These are phyloP conservation scores for Favolaschia claudopus DNA, from an alignment of 768 basidiomycete species.

Conservation along the genomic window DNA sequence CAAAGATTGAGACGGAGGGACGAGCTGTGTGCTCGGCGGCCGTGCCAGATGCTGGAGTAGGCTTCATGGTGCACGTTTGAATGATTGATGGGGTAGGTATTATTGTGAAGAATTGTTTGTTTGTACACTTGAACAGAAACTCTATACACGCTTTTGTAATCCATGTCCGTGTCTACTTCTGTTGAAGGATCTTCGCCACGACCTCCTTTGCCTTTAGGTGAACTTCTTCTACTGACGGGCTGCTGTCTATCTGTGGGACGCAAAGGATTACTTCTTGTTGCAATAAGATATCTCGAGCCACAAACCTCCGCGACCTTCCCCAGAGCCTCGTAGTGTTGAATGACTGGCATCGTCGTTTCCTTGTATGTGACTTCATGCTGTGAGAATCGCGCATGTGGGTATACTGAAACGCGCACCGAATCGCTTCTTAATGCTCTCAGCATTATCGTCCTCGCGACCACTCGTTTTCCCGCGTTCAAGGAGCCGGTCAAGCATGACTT, in stretches of 20 bases:
- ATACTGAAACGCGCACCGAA: slow-evolving; percentile 66
- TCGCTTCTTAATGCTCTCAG: slow-evolving; percentile 94
- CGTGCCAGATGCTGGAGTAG: slow-evolving; percentile 40
- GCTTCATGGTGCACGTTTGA: slow-evolving; percentile 59
- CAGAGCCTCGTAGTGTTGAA: slow-evolving; percentile 74
- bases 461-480: slow-evolving; percentile 92
- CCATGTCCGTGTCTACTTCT: slow-evolving; percentile 1
- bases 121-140: slow-evolving; percentile 6
- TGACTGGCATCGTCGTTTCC: slow-evolving; percentile 91
- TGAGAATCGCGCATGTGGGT: not conserved
- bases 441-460: slow-evolving; percentile 95
- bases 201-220: slow-evolving; percentile 56
- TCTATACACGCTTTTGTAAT: not conserved
- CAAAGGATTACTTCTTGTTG: slow-evolving; percentile 3
- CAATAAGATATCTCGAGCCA: slow-evolving; percentile 1
- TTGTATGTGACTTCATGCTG: slow-evolving; percentile 74
- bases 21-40: slow-evolving; percentile 58
- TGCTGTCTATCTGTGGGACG: slow-evolving; percentile 65
- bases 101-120: too few species aligned
- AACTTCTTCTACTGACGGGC: slow-evolving; percentile 49
- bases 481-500: slow-evolving; percentile 86
- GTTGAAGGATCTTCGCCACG: slow-evolving; percentile 56
- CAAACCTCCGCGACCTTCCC: slow-evolving; percentile 84
- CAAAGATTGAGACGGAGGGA: slow-evolving; percentile 67
- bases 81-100: not conserved